Conservation (phyloP, 306 rosid species). For the Mucuna pruriens region DNA sequence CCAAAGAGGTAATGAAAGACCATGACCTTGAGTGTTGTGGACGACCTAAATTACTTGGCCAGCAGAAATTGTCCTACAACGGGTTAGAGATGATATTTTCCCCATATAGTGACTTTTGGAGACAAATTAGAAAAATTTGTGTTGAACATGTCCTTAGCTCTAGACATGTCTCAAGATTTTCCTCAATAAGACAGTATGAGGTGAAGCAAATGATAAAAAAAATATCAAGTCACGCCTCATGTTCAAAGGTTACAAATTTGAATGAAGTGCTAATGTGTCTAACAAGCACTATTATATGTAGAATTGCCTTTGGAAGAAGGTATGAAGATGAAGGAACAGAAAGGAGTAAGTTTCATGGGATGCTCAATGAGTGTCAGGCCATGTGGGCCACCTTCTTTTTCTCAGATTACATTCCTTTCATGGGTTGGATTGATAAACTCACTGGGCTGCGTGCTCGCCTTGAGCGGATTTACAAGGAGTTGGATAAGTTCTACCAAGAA, state of each 20-base stretch:
- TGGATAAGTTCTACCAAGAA: constrained; percentile 43
- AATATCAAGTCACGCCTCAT: constrained; percentile 22
- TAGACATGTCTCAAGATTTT: constrained; percentile 26
- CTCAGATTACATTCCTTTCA: constrained; percentile 40
- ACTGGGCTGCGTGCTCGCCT: constrained; percentile 26
- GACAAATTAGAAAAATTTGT: constrained; percentile 49
- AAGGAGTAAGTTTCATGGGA: constrained; percentile 26
- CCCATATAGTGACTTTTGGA: constrained; percentile 47
- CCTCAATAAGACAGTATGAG: constrained; percentile 32
- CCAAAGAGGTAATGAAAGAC: constrained; percentile 21
- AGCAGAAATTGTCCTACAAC: constrained; percentile 45
- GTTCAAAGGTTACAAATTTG: constrained; percentile 25
- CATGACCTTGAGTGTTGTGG: constrained; percentile 38
- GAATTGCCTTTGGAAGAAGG: constrained; percentile 48
- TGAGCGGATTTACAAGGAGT: constrained; percentile 23
- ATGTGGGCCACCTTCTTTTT: constrained; percentile 19
- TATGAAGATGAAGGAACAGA: constrained; percentile 16
- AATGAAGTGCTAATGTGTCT: constrained; percentile 28
- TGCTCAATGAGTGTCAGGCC: constrained; percentile 32
- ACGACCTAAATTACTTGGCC: constrained; percentile 34
- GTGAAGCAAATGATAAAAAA: constrained; percentile 15
- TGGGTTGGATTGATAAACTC: constrained; percentile 52
- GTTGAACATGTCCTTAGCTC: constrained; percentile 42
- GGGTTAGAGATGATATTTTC: constrained; percentile 38
- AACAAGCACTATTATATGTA: constrained; percentile 35